phyloP scores from a whole-genome alignment of 1,284 basidiomycete genomes.

The Irpex lacteus region DNA sequence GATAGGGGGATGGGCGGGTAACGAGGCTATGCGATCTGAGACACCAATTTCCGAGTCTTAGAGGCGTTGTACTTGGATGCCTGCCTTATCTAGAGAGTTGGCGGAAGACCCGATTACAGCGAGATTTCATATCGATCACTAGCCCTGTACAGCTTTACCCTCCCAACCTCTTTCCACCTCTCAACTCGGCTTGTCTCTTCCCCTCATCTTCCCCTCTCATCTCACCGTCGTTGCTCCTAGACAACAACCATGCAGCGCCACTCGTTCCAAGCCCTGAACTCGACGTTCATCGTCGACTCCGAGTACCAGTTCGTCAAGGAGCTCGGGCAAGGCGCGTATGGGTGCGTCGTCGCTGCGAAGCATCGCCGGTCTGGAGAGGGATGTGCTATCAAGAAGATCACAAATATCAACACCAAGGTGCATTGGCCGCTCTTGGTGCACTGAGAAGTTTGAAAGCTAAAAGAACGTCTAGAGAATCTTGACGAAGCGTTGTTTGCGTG shows the following conservation, averaged over 20 bases:
- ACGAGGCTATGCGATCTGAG: no score
- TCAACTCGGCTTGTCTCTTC: conserved; percentile 3
- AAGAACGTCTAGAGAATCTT: conserved; percentile 70
- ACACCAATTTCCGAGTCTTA: not conserved
- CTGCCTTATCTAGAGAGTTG: not conserved
- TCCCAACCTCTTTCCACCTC: conserved; percentile 1
- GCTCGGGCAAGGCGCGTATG: conserved; percentile 92
- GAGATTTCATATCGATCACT: conserved; percentile 13
- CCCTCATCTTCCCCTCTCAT: not conserved
- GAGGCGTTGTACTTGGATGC: not conserved
- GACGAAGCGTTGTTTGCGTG: conserved; percentile 91
- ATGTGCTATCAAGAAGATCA: conserved; percentile 96
- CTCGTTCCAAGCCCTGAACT: conserved; percentile 78
- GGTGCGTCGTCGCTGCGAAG: conserved; percentile 86
- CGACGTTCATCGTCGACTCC: conserved; percentile 83
- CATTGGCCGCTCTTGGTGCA: conserved; percentile 12
- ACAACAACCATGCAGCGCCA: conserved; percentile 51
- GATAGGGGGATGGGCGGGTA: not conserved
- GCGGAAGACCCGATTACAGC: not conserved
- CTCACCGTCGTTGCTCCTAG: conserved; percentile 5
- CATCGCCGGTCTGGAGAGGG: conserved; percentile 85
- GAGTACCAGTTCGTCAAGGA: conserved; percentile 95
- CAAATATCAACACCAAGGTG: conserved; percentile 95
- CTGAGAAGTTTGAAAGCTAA: not conserved
- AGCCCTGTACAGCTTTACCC: not conserved